These are phyloP conservation scores for Trichoderma sp. DNA, from an alignment of 2,329 filamentous ascomycete species.

Conservation along the genomic window DNA sequence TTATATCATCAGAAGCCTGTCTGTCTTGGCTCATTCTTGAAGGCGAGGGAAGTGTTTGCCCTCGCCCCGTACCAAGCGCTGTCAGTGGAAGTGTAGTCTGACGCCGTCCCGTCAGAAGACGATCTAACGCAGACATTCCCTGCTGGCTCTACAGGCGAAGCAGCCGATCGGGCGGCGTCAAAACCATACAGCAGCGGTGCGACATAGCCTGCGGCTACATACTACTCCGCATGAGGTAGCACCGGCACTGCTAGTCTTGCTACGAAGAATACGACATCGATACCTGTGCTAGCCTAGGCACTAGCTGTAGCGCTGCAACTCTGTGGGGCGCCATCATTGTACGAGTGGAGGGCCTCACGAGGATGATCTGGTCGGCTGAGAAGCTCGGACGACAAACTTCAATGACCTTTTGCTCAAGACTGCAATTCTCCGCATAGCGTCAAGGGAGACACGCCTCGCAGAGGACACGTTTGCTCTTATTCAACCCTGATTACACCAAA, in stretches of 20 bases:
- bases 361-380: constrained; percentile 1
- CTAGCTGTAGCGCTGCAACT: not conserved
- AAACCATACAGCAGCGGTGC: not conserved
- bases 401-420: not conserved
- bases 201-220: not conserved
- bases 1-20: not conserved
- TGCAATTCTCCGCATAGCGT: not conserved
- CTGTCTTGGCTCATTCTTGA: not conserved
- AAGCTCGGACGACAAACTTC: not conserved
- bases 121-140: not conserved
- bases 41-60: not conserved
- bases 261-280: not conserved
- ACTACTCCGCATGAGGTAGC: constrained; percentile 12
- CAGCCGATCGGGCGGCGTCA: constrained; percentile 6
- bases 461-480: not conserved
- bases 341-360: not conserved
- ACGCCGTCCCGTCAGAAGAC: not conserved
- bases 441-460: not conserved
- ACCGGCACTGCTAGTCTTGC: not conserved
- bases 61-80: not conserved
- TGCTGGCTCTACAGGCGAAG: not conserved
- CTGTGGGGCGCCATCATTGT: not conserved
- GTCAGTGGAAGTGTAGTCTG: not conserved
- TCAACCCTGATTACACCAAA: not conserved
- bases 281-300: not conserved